phyloP scores from a whole-genome alignment of 2,329 filamentous ascomycete genomes.

The Diaporthe nobilis region DNA sequence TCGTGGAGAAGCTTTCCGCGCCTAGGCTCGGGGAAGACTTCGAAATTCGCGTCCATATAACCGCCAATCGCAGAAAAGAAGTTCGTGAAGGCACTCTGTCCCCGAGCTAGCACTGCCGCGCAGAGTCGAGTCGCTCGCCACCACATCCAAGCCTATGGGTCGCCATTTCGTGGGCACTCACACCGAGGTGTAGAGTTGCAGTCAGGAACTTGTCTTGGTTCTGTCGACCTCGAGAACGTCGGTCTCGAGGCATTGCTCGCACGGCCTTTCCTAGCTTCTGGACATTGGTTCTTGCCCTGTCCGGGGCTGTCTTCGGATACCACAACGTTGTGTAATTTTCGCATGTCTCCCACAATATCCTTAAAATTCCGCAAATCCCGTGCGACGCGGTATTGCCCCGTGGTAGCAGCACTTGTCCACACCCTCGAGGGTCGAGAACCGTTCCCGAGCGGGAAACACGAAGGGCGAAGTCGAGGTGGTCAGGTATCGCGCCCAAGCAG shows the following conservation, averaged over 20 bases:
- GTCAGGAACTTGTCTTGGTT: background rate
- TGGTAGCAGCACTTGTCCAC: too few species aligned
- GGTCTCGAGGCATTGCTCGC: background rate
- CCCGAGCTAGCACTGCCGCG: too few species aligned
- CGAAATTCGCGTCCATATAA: background rate
- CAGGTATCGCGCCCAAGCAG: background rate
- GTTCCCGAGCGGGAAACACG: background rate
- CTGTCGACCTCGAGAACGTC: background rate
- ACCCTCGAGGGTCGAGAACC: background rate
- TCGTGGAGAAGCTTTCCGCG: background rate
- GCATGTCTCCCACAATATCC: background rate
- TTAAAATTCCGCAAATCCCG: background rate
- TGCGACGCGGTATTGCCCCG: background rate
- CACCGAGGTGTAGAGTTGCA: background rate
- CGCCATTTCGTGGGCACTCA: background rate
- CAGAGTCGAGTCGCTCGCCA: background rate
- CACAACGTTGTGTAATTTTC: background rate
- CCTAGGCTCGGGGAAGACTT: background rate
- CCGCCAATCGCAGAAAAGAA: background rate
- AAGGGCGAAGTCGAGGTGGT: background rate
- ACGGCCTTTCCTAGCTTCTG: background rate
- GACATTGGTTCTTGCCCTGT: too few species aligned
- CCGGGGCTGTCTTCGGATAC: background rate
- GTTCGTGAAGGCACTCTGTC: background rate
- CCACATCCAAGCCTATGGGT: background rate